Conservation (phyloP, 1,284 basidiomycete species). For the Microbotryum scabiosae region DNA sequence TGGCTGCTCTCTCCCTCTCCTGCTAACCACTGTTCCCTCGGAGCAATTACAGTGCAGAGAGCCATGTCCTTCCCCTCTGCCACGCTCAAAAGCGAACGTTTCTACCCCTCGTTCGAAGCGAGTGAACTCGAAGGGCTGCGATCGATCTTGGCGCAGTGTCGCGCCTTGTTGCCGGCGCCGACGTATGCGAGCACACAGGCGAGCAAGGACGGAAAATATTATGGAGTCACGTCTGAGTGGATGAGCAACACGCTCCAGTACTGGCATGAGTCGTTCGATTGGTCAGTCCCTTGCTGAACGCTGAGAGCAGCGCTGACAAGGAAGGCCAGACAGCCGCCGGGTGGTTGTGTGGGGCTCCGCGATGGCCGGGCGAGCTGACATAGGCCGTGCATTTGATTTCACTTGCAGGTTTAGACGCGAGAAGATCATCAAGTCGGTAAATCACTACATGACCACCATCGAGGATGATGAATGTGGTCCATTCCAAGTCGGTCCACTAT, state of each 20-base stretch:
- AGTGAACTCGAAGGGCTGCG: too few relatives aligned
- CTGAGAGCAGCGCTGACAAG: background rate
- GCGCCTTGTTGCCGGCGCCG: conserved; percentile 5
- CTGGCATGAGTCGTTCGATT: conserved; percentile 21
- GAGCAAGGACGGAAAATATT: background rate
- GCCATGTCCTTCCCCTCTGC: too few relatives aligned
- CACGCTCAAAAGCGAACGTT: too few relatives aligned
- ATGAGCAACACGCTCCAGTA: conserved; percentile 13
- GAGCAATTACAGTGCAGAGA: too few relatives aligned
- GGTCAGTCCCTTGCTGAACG: background rate
- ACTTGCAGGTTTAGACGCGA: conserved; percentile 16
- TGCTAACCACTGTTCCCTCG: too few relatives aligned
- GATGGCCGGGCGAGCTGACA: background rate
- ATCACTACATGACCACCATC: conserved; percentile 19
- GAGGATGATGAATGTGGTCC: conserved; percentile 1
- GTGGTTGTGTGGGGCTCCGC: background rate
- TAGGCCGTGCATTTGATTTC: background rate
- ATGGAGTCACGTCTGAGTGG: conserved; percentile 16
- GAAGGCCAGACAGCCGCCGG: background rate
- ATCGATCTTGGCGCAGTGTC: too few relatives aligned
- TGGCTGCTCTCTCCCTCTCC: too few relatives aligned
- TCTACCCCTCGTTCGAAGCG: too few relatives aligned
- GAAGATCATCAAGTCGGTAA: conserved; percentile 13
- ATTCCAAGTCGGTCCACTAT: conserved; percentile 6
- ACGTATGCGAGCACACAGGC: conserved; percentile 22